Conservation (phyloP, 371 early-diverging fungal species). For the Dichotomocladium elegans region DNA sequence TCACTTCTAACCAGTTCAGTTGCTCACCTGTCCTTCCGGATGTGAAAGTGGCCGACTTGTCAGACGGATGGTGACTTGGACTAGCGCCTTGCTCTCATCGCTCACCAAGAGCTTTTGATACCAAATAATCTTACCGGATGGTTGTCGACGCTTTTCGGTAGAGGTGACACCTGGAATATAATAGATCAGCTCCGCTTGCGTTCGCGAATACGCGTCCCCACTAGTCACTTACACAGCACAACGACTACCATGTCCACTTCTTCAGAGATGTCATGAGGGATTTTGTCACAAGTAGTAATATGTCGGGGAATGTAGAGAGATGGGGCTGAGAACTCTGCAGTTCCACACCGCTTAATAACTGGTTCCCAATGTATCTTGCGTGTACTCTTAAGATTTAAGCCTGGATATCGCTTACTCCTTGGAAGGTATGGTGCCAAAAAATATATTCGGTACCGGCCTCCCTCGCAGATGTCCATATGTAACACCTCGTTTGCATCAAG, state of each 20-base stretch:
- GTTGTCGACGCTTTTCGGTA: background rate
- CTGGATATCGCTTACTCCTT: slow-evolving; percentile 28
- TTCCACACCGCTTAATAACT: slow-evolving; percentile 11
- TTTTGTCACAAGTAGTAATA: slow-evolving; percentile 32
- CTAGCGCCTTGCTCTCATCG: slow-evolving; percentile 24
- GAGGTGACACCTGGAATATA: slow-evolving; percentile 11
- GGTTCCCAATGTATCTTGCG: slow-evolving; percentile 42
- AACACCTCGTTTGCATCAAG: slow-evolving; percentile 27
- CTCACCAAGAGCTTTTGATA: slow-evolving; percentile 25
- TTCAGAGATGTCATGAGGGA: slow-evolving; percentile 11
- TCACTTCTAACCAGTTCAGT: background rate
- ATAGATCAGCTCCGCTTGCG: no score
- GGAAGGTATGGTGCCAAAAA: slow-evolving; percentile 37
- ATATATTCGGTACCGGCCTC: slow-evolving; percentile 18
- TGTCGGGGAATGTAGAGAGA: slow-evolving; percentile 42
- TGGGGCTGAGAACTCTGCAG: slow-evolving; percentile 8
- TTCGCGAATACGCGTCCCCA: no score
- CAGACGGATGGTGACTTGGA: slow-evolving; percentile 20
- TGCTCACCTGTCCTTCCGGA: slow-evolving; percentile 16
- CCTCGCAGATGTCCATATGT: slow-evolving; percentile 28
- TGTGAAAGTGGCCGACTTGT: slow-evolving; percentile 12
- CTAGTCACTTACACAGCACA: slow-evolving; percentile 45
- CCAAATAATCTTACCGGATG: slow-evolving; percentile 18
- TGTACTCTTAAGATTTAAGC: slow-evolving; percentile 37
- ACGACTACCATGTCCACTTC: slow-evolving; percentile 60